These are phyloP conservation scores for Suillus decipiens DNA, from an alignment of 768 basidiomycete species.

Conservation along the genomic window DNA sequence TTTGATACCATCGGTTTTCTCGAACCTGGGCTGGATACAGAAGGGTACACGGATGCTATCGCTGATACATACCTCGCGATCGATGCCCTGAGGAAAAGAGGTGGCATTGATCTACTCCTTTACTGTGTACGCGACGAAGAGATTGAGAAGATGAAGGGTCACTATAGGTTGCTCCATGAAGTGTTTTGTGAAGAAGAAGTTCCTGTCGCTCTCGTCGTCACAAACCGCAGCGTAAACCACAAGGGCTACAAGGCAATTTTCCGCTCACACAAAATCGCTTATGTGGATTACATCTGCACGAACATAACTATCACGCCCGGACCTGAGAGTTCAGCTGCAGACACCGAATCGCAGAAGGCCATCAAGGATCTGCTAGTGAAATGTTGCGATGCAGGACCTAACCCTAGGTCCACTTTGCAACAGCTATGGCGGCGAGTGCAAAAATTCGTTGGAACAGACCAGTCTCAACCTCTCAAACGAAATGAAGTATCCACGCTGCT, in stretches of 20 bases:
- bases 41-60: slow-evolving; percentile 22
- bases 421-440: neutral
- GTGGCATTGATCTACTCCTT: slow-evolving; percentile 37
- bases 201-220: slow-evolving; percentile 40
- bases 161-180: slow-evolving; percentile 37
- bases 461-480: neutral
- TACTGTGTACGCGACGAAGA: slow-evolving; percentile 41
- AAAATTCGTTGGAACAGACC: neutral
- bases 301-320: neutral
- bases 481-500: neutral
- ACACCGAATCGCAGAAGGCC: neutral
- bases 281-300: neutral
- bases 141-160: slow-evolving; percentile 33
- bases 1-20: slow-evolving; percentile 39
- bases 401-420: neutral
- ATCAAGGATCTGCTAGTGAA: neutral
- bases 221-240: slow-evolving; percentile 31
- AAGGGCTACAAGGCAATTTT: neutral
- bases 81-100: slow-evolving; percentile 32
- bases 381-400: neutral
- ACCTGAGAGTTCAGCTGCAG: neutral
- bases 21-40: slow-evolving; percentile 20
- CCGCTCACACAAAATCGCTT: neutral
- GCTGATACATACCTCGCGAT: slow-evolving; percentile 37
- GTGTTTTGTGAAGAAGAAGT: slow-evolving; percentile 40